A percentile compares a stretch with the other conserved stretches of the same genome.
Evolutionary conservation across 2,329 filamentous ascomycete species (phyloP).

Genomic region (Trichothecium roseum): DNA sequence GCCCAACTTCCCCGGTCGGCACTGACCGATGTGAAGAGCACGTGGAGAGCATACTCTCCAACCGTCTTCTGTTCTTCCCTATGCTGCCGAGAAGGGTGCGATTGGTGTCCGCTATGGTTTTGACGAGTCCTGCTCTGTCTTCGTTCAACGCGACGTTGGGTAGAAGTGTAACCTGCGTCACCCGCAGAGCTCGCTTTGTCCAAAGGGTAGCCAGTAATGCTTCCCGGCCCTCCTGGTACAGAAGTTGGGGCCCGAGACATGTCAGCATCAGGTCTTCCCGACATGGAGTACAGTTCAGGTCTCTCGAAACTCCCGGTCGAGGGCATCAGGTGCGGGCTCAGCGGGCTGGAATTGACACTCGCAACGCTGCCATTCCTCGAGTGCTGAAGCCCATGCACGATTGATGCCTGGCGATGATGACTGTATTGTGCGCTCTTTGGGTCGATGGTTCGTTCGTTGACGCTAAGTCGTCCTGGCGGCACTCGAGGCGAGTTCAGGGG

Average conservation of each 20-base stretch:
- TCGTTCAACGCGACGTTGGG: constrained; percentile 45
- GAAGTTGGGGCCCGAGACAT: constrained; percentile 31
- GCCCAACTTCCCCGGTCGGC: constrained; percentile 2
- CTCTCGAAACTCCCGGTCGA: constrained; percentile 50
- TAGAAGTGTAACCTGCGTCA: constrained; percentile 32
- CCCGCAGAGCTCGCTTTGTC: constrained; percentile 37
- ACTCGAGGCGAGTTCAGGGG: constrained; percentile 25
- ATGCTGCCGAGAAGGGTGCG: constrained; percentile 62
- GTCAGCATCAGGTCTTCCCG: constrained; percentile 29
- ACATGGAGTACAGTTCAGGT: constrained; percentile 36
- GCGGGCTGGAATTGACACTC: constrained; percentile 69
- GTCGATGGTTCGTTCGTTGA: constrained; percentile 44
- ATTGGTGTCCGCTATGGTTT: constrained; percentile 65
- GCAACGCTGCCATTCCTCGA: constrained; percentile 78
- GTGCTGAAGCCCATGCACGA: constrained; percentile 94
- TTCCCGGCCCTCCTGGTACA: constrained; percentile 28
- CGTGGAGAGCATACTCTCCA: constrained; percentile 95
- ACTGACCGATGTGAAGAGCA: constrained; percentile 81
- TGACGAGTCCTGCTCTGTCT: constrained; percentile 59
- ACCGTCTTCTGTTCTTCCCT: constrained; percentile 79
- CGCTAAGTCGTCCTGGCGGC: constrained; percentile 29
- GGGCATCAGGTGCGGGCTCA: constrained; percentile 79
- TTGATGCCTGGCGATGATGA: constrained; percentile 92
- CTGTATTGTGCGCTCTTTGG: constrained; percentile 53
- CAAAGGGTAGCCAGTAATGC: constrained; percentile 14